A percentile compares a stretch with the other conserved stretches of the same genome.
These are phyloP conservation scores for Gossypium anomalum DNA, from an alignment of 345 rosid species.

Conservation along the genomic window DNA sequence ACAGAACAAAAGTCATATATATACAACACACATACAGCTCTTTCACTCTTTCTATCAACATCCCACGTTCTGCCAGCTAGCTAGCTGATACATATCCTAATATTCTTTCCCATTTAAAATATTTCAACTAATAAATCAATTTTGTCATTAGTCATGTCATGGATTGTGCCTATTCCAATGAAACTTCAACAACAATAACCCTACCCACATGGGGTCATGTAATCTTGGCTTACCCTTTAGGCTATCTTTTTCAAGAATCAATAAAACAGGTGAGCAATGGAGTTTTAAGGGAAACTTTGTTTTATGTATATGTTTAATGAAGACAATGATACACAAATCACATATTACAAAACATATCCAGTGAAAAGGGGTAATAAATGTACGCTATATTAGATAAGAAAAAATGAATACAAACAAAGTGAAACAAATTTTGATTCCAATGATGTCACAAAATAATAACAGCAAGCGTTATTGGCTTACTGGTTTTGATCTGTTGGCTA, in stretches of 20 bases:
- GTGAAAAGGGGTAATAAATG: too few relatives aligned
- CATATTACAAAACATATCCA: too few relatives aligned
- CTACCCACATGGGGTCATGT: background rate
- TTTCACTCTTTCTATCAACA: background rate
- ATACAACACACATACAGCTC: background rate
- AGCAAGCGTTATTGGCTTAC: background rate
- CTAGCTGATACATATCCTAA: background rate
- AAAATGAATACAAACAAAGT: background rate
- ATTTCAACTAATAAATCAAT: background rate
- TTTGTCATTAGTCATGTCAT: background rate
- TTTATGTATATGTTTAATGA: background rate
- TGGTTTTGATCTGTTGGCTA: background rate
- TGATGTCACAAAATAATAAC: background rate
- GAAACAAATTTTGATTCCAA: background rate
- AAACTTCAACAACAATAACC: background rate
- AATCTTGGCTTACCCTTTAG: background rate
- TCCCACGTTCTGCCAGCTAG: slow-evolving; percentile 10
- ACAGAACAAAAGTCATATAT: background rate
- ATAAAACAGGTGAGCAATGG: background rate
- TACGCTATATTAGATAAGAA: too few relatives aligned
- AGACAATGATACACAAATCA: background rate
- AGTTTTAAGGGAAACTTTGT: background rate
- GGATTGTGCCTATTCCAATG: background rate
- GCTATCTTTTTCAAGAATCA: background rate
- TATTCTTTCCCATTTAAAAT: background rate